Evolutionary conservation across 257 asterid genomes (phyloP).

Genomic region (Echites panduratus): DNA sequence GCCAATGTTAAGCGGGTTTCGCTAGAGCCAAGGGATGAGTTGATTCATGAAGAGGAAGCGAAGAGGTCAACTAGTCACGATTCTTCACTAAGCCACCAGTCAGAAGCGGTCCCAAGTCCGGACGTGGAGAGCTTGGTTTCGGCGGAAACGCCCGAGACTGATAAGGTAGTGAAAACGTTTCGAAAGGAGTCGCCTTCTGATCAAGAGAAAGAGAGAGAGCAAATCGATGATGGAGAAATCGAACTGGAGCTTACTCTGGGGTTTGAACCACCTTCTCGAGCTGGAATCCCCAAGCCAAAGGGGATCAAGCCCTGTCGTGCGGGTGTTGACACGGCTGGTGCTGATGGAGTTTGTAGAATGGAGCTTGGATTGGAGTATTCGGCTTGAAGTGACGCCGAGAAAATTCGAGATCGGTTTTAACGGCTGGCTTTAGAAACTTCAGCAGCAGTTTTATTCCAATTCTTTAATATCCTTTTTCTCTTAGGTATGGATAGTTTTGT

Average conservation of each 20-base stretch:
- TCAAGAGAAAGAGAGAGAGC: not conserved
- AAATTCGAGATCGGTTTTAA: constrained; percentile 30
- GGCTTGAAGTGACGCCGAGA: constrained; percentile 17
- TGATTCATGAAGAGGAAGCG: constrained; percentile 27
- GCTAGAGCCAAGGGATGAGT: constrained; percentile 19
- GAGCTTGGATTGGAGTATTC: constrained; percentile 45
- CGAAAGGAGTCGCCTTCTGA: constrained; percentile 16
- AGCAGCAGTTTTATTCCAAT: not conserved
- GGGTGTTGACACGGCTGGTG: constrained; percentile 17
- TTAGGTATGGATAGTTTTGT: not conserved
- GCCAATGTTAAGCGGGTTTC: constrained; percentile 16
- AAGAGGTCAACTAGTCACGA: constrained; percentile 62
- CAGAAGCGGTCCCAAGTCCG: constrained; percentile 28
- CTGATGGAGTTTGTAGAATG: constrained; percentile 33
- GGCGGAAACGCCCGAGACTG: constrained; percentile 31
- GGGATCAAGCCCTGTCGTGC: constrained; percentile 7
- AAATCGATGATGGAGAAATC: constrained; percentile 33
- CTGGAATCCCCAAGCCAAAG: constrained; percentile 14
- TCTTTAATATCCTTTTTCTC: not conserved
- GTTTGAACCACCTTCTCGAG: constrained; percentile 27
- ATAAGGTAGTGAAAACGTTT: not conserved
- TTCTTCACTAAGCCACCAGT: constrained; percentile 72
- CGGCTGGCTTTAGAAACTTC: constrained; percentile 1
- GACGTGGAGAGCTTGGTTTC: constrained; percentile 33
- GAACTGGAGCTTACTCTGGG: constrained; percentile 68